Percentiles rank a stretch among this genome's conserved stretches.
phyloP scores from a whole-genome alignment of 2,329 filamentous ascomycete genomes.

The Endoconidiophora polonica region DNA sequence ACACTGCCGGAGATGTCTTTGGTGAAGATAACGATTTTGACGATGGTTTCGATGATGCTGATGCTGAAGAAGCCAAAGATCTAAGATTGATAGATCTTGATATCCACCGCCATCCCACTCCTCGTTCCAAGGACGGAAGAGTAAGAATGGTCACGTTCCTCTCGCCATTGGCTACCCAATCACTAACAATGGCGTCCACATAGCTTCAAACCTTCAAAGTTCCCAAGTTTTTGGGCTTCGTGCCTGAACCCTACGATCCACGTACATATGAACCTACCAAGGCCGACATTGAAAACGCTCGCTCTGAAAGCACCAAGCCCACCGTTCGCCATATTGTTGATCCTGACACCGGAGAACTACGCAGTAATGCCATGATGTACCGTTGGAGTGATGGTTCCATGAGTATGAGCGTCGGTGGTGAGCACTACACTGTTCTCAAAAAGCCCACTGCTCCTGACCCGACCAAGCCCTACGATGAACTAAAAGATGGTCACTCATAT shows the following conservation, averaged over 20 bases:
- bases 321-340: constrained; percentile 56
- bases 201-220: constrained; percentile 23
- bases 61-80: constrained; percentile 20
- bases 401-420: constrained; percentile 56
- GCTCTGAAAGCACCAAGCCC: constrained; percentile 40
- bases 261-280: constrained; percentile 46
- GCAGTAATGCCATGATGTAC: constrained; percentile 60
- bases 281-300: constrained; percentile 36
- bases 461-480: constrained; percentile 44
- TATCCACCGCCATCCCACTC: constrained; percentile 51
- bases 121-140: constrained; percentile 53
- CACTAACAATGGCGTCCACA: constrained; percentile 4
- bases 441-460: constrained; percentile 50
- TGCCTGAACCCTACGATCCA: constrained; percentile 49
- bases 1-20: constrained; percentile 13
- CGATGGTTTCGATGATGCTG: constrained; percentile 9
- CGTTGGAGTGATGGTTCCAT: constrained; percentile 67
- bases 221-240: constrained; percentile 54
- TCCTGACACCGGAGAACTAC: constrained; percentile 44
- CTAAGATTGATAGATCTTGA: constrained; percentile 46
- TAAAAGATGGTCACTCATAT: constrained; percentile 60
- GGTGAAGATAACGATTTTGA: constrained; percentile 9
- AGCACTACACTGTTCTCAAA: constrained; percentile 58
- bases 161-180: not conserved
- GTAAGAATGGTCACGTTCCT: constrained; percentile 28